These are phyloP conservation scores for Vairimorpha apis DNA, from an alignment of 371 early-diverging fungal genomes.

Conservation along the genomic window DNA sequence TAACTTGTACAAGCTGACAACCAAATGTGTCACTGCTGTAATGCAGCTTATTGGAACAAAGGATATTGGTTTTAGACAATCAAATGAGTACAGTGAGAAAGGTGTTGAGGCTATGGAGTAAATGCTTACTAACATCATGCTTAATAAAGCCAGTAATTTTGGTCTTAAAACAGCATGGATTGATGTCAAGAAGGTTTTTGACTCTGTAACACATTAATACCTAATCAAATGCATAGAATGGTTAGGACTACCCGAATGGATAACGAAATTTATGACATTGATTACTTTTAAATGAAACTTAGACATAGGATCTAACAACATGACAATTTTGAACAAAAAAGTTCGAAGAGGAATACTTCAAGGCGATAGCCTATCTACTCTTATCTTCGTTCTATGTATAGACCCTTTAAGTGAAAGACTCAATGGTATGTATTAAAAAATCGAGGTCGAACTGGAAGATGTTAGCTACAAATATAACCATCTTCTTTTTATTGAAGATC, in stretches of 20 bases:
- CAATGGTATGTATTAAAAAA: conserved; percentile 6
- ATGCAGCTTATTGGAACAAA: background rate
- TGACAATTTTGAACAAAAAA: background rate
- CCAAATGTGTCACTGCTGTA: background rate
- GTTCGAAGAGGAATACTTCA: background rate
- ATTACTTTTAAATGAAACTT: background rate
- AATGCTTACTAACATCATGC: conserved; percentile 9
- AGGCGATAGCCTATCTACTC: background rate
- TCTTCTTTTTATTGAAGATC: background rate
- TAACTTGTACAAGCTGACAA: conserved; percentile 6
- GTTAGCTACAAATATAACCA: background rate
- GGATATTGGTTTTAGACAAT: background rate
- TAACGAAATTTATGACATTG: background rate
- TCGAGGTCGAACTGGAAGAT: background rate
- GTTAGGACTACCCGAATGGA: background rate
- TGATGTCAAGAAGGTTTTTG: conserved; percentile 1
- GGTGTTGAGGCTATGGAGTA: background rate
- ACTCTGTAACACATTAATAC: background rate
- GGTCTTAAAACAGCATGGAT: background rate
- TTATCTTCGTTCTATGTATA: conserved; percentile 8
- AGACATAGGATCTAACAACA: background rate
- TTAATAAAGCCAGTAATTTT: background rate
- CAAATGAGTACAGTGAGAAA: background rate
- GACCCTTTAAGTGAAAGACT: conserved; percentile 11
- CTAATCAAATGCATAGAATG: background rate